Evolutionary conservation across 257 asterid species (phyloP), one percentile per base, ranked within the genome.

Genomic region (Lantana camara): DNA sequence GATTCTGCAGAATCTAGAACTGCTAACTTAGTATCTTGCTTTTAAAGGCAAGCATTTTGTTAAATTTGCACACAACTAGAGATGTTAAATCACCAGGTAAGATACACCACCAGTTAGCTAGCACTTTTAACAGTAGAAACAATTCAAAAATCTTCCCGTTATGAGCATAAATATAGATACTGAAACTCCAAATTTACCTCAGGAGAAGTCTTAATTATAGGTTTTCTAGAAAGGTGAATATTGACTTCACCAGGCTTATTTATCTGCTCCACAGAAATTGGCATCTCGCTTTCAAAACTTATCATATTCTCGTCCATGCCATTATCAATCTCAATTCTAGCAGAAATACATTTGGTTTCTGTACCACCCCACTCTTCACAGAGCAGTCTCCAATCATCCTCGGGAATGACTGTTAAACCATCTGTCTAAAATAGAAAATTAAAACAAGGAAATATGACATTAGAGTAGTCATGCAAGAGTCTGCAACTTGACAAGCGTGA

Each of bases 291-390:
- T 64, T 59, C 63, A 51, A 81, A 68, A 49, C 81, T 83, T 55
- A 48, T 68, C 46, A 62, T 64, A 65, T 81, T 79, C 57, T 79
- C 83, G 52, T 68, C 83, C 72, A 49, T 66, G 56, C 69, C 71
- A 54, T 57, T 68, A 69, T 70, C 80, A 67, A 84, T 45, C 49
- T 81, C 94, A 59, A 93, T 68, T 69, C 64, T 79, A 73, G 91
- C 96, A 29, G 79, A 75, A 72, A 93, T 67, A 42, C 96, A 89
- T 59, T 75, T 83, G 47, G 76, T 75, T 63, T 74, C 83, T 0
- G 73, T 65, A 65, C 97, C 90, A 82, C 89, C 94, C 97, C 97
- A 93, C 50, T 83, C 94, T 81, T 86, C 90, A 70, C 99, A 85
- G 59, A 93, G 85, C 46, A 75, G 76, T 63, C 79, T 88, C 99